Conservation (phyloP, 768 basidiomycete species). For the Amanita pallidorosea region DNA sequence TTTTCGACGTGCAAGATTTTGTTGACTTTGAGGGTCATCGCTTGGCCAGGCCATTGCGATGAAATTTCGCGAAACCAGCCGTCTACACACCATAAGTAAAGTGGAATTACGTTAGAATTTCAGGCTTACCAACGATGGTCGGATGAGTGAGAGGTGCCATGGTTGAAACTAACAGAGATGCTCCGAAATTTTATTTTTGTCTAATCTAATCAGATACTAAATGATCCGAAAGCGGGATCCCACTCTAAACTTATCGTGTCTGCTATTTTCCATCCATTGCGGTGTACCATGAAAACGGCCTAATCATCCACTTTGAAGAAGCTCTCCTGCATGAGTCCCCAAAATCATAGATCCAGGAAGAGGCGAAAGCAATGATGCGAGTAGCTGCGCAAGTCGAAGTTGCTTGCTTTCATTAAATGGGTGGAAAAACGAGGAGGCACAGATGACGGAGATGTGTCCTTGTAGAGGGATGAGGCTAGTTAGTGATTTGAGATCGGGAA, state of each 20-base stretch:
- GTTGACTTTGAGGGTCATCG: conserved; percentile 94
- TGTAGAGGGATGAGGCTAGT: conserved; percentile 18
- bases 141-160: conserved; percentile 52
- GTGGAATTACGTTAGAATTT: neutral
- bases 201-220: conserved; percentile 6
- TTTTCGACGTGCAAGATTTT: conserved; percentile 91
- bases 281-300: no score
- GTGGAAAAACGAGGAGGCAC: conserved; percentile 25
- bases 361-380: conserved; percentile 22
- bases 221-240: neutral
- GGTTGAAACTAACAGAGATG: neutral
- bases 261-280: no score
- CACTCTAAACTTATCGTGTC: no score
- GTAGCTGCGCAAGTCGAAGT: conserved; percentile 15
- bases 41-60: conserved; percentile 95
- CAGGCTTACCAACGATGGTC: conserved; percentile 35
- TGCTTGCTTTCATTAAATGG: conserved; percentile 23
- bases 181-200: neutral
- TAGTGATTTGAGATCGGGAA: conserved; percentile 9
- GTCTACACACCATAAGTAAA: conserved; percentile 27
- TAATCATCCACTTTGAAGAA: no score
- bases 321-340: conserved; percentile 19
- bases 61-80: conserved; percentile 97
- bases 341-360: conserved; percentile 22
- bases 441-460: conserved; percentile 37